phyloP scores from a whole-genome alignment of 148 eudicot species.

The Tetragonia tetragonoides region DNA sequence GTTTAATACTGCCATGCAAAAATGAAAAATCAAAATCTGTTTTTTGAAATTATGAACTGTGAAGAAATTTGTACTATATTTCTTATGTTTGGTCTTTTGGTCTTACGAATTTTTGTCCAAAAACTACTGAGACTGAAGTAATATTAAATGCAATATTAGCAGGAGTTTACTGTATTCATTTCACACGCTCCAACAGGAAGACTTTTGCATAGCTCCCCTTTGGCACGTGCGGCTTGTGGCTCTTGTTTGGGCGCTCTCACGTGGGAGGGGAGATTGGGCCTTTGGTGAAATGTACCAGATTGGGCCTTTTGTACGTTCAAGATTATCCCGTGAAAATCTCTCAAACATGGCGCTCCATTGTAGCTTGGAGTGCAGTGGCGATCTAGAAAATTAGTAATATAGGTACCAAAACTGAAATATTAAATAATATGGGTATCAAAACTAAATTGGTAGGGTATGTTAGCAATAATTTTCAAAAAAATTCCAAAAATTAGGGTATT shows the following conservation, averaged over 20 bases:
- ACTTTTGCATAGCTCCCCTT: constrained; percentile 22
- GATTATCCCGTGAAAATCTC: too few relatives aligned
- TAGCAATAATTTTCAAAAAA: too few relatives aligned
- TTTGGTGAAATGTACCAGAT: too few relatives aligned
- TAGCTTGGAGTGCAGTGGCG: too few relatives aligned
- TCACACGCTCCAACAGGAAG: constrained; percentile 21
- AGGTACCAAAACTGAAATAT: too few relatives aligned
- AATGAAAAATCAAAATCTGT: not conserved
- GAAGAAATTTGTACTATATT: not conserved
- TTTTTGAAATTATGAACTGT: not conserved
- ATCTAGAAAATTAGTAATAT: too few relatives aligned
- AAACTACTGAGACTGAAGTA: not conserved
- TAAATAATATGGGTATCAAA: too few relatives aligned
- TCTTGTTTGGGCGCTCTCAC: not conserved
- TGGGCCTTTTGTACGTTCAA: too few relatives aligned
- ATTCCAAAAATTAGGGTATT: too few relatives aligned
- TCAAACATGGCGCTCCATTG: too few relatives aligned
- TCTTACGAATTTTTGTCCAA: not conserved
- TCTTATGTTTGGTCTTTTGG: too few relatives aligned
- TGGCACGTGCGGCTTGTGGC: constrained; percentile 42
- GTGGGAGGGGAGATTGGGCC: not conserved
- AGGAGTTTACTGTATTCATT: constrained; percentile 17
- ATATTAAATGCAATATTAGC: not conserved
- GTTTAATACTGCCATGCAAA: constrained; percentile 28
- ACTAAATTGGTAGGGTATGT: too few relatives aligned